Conservation (phyloP, 768 basidiomycete genomes). For the Russula griseocarnosa region DNA sequence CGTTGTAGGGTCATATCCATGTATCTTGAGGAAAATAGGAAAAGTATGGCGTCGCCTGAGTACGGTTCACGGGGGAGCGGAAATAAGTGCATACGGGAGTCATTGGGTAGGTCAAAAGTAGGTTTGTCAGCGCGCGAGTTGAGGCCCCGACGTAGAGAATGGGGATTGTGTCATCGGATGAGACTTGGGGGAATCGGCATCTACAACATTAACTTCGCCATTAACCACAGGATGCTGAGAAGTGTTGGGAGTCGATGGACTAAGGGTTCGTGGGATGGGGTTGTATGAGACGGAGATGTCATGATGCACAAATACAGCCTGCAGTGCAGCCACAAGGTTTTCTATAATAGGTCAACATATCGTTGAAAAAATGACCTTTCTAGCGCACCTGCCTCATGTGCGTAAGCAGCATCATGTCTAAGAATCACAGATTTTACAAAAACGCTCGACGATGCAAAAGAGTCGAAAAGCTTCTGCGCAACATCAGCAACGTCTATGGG, state of each 20-base stretch:
- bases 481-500: conserved; percentile 55
- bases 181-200: background rate
- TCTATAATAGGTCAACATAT: conserved; percentile 33
- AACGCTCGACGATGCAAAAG: conserved; percentile 31
- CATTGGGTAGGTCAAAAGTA: conserved; percentile 76
- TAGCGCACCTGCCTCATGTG: conserved; percentile 57
- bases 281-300: conserved; percentile 35
- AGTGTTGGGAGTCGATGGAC: conserved; percentile 21
- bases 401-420: conserved; percentile 74
- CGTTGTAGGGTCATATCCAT: conserved; percentile 66
- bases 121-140: conserved; percentile 73
- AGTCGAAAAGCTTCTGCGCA: conserved; percentile 39
- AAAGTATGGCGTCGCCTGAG: background rate
- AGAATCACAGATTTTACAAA: conserved; percentile 46
- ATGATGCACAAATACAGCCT: conserved; percentile 23
- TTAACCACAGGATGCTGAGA: background rate
- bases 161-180: background rate
- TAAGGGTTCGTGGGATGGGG: conserved; percentile 32
- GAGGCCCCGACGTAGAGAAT: conserved; percentile 70
- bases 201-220: background rate
- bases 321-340: conserved; percentile 34
- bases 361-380: background rate
- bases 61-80: background rate
- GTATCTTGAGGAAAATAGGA: conserved; percentile 48
- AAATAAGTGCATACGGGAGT: conserved; percentile 44